Base-by-base conservation (phyloP, 2,329 filamentous ascomycete genomes). In the Aspergillus quadrilineatus region DNA sequence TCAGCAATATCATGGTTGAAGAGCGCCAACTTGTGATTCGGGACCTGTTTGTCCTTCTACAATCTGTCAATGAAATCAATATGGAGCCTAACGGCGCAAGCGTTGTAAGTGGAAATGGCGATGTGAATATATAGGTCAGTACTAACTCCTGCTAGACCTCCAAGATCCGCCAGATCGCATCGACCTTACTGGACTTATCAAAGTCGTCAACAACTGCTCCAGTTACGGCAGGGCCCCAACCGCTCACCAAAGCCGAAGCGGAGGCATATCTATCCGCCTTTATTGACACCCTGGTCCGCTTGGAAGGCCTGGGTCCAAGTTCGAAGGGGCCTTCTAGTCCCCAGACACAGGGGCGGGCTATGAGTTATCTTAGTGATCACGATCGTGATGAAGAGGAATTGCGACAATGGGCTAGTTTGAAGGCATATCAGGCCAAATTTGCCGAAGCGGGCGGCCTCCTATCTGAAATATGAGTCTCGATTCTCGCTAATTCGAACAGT, bases 1-100 rank as follows among this genome's bases (percentile, higher is more conserved):
- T 86, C 22, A 81, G 86, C 53, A 79, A 81, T 3, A 80, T 84
- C 67, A 91, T 96, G 84, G 80, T 82, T 1, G 79, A 85, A 22
- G 92, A 96, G 76, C 84, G 90, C 4, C 89, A 92, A 65, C 80
- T 85, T n/a, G 91, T 96, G 32, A 86, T 95, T 9, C 86, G 89
- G 63, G 87, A 92, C 70, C 80, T 96, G 1, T 81, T 95, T 1
- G 80, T 85, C 3, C 86, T 95, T 3, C 77, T 96, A 4, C 83
- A 84, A 28, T 89, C 85, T 55, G 90, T 96, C 64, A 89, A 88
- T 47, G 89, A 93, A 77, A 85, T 90, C 57, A 92, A 92, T 72
- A 89, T 95, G 81, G 91, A 96, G 71, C 84, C 84, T 8, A 87
- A 86, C 60, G 85, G 83, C 26, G 82, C 82, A 62, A 85, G 82